A percentile compares a stretch with the other conserved stretches of the same genome.
phyloP scores from a whole-genome alignment of 192 early-diverging fungal species.

The Backusella psychrophila region DNA sequence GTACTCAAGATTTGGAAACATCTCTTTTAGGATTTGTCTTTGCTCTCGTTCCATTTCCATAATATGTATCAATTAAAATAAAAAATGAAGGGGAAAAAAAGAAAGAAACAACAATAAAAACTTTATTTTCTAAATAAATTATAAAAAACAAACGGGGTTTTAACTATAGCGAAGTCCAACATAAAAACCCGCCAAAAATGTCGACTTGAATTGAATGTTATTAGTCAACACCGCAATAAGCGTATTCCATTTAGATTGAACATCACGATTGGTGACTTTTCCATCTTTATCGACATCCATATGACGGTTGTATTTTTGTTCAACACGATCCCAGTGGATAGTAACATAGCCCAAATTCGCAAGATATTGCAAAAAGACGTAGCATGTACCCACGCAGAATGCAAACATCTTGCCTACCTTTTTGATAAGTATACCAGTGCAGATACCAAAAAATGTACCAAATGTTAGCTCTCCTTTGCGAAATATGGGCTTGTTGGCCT shows the following conservation, averaged over 20 bases:
- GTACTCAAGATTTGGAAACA: neutral
- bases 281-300: conserved; percentile 45
- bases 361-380: conserved; percentile 37
- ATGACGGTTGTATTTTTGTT: conserved; percentile 26
- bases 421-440: conserved; percentile 45
- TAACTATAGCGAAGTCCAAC: conserved; percentile 45
- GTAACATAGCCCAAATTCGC: conserved; percentile 35
- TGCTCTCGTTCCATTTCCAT: neutral
- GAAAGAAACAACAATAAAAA: neutral
- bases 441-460: conserved; percentile 43
- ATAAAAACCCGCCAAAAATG: conserved; percentile 42
- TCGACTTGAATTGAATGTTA: conserved; percentile 51
- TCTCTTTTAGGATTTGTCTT: neutral
- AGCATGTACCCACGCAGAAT: conserved; percentile 39
- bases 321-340: conserved; percentile 40
- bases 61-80: neutral
- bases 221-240: conserved; percentile 37
- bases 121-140: neutral
- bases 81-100: neutral
- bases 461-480: conserved; percentile 44
- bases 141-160: neutral
- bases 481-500: conserved; percentile 28
- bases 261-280: conserved; percentile 33
- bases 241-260: conserved; percentile 31
- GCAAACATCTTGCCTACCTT: conserved; percentile 46